Conservation (phyloP, 2,329 filamentous ascomycete species). For the Grosmannia clavigera region DNA sequence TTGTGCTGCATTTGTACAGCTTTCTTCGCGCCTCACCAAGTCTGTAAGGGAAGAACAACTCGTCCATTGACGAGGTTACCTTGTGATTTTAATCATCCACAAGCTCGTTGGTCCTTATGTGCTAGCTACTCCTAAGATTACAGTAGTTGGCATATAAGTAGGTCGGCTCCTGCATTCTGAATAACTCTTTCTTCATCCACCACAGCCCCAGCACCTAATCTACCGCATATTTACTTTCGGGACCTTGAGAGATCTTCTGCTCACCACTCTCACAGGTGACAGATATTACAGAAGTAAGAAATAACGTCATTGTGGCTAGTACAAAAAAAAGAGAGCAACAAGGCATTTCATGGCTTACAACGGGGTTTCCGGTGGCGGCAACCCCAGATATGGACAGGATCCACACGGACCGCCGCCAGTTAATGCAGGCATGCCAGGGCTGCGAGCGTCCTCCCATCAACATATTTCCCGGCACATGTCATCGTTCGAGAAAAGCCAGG, state of each 20-base stretch:
- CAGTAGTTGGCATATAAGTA: not conserved
- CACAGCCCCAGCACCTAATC: not conserved
- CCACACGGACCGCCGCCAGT: conserved; percentile 4
- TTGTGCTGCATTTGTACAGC: not conserved
- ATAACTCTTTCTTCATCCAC: not conserved
- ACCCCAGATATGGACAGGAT: conserved; percentile 14
- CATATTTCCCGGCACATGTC: not conserved
- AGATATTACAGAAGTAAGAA: not conserved
- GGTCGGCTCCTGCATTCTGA: not conserved
- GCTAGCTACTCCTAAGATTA: not conserved
- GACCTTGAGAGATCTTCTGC: too few species aligned
- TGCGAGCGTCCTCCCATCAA: not conserved
- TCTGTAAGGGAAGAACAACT: not conserved
- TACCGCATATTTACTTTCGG: too few species aligned
- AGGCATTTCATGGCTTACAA: conserved; percentile 7
- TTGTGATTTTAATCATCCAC: too few species aligned
- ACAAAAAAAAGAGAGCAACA: not conserved
- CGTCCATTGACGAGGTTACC: not conserved
- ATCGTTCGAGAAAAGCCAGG: not conserved
- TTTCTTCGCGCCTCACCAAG: not conserved
- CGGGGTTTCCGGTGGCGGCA: conserved; percentile 10
- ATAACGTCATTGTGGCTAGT: not conserved
- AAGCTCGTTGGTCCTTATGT: not conserved
- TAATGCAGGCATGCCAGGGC: not conserved
- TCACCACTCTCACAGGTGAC: not conserved